phyloP scores from a whole-genome alignment of 768 basidiomycete species.

The Hebeloma cylindrosporum region DNA sequence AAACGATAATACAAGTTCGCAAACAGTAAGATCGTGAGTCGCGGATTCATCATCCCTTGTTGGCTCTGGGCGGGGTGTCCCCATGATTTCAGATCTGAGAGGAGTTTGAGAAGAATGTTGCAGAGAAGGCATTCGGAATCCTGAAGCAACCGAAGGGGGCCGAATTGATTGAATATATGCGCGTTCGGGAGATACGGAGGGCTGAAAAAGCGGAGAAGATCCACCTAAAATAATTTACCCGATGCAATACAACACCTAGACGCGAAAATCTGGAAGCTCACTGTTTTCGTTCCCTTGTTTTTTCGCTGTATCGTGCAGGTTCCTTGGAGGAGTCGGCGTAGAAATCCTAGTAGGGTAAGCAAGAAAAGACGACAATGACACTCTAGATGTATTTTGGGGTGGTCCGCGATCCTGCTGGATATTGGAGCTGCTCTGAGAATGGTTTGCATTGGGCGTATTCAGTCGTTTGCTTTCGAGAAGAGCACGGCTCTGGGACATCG shows the following conservation, averaged over 20 bases:
- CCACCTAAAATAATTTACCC: slow-evolving; percentile 7
- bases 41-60: too few relatives aligned
- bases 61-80: too few relatives aligned
- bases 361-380: slow-evolving; percentile 12
- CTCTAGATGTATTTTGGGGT: slow-evolving; percentile 5
- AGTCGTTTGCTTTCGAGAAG: neutral
- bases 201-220: slow-evolving; percentile 12
- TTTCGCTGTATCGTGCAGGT: too few relatives aligned
- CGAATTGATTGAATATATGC: slow-evolving; percentile 25
- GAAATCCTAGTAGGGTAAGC: slow-evolving; percentile 10
- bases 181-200: slow-evolving; percentile 17
- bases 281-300: too few relatives aligned
- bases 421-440: too few relatives aligned
- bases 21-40: too few relatives aligned
- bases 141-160: slow-evolving; percentile 4
- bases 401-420: neutral
- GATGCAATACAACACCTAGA: neutral
- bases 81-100: neutral
- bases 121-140: neutral
- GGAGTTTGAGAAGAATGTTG: neutral
- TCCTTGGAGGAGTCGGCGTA: slow-evolving; percentile 8
- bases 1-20: too few relatives aligned
- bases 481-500: slow-evolving; percentile 2
- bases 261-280: too few relatives aligned
- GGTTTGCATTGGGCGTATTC: neutral